Base-by-base conservation (phyloP, 2,329 filamentous ascomycete species). In the Ceratocystis cubensis region DNA sequence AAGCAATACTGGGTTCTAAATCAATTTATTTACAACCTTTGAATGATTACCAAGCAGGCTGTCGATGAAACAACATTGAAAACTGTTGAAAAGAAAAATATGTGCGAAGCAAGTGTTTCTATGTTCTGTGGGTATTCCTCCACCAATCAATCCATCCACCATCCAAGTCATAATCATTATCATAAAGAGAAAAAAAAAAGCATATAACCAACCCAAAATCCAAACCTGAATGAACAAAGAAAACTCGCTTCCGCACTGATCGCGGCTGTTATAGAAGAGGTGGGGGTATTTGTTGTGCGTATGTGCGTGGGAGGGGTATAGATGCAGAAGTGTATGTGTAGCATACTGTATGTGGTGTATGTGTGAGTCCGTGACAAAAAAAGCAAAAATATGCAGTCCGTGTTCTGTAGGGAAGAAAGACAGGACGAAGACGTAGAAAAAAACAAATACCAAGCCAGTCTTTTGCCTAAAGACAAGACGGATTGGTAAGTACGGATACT, bases 221-320 rank as follows among this genome's bases (percentile, higher is more conserved):
- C 64, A 64, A 57, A 64, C 67, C 67, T 65, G 64, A 59, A 15
- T 33, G 56, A 68, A 68, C 61, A 68, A 68, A 66, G 61, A 66
- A 59, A 68, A 64, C 65, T 68, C 67, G 64, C 67, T 61, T 67
- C 66, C 66, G 64, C 67, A 66, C 67, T 68, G 67, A 68, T 68
- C 66, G 67, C 64, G 64, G 64, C 61, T 59, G 46, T 41, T 41
- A 41, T n/a, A 46, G 56, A 59, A 37, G 25, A 15, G 53, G 10
- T 8, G 25, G 56, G 25, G 56, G 30, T 22, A 56, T 56, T 25
- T 56, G 50, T 56, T 28, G 50, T 56, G 8, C 25, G 50, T 48
- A 10, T 48, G 46, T 48, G 50, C 10, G 50, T 28, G 5, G 33
- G 62, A 30, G 37, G 37, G 10, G 25, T 48, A 22, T 48, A 22